A percentile compares a stretch with the other conserved stretches of the same genome.
phyloP scores from a whole-genome alignment of 306 rosid genomes.

The Macrotyloma uniflorum region DNA sequence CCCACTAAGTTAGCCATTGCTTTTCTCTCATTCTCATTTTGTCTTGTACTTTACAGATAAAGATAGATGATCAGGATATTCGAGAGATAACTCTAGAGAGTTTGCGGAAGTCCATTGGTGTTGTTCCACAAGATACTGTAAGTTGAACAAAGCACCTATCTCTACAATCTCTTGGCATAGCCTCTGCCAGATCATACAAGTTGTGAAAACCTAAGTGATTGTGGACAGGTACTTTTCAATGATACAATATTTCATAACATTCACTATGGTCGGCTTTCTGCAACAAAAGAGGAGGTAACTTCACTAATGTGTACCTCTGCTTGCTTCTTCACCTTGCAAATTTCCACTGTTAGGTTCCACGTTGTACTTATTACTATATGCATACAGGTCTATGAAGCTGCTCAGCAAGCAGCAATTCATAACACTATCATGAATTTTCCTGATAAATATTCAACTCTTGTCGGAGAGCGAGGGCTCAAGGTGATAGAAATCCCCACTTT shows the following conservation, averaged over 20 bases:
- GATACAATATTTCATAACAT: conserved; percentile 94
- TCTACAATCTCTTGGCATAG: conserved; percentile 14
- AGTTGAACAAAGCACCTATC: conserved; percentile 38
- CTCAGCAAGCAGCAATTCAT: conserved; percentile 89
- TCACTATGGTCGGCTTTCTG: conserved; percentile 87
- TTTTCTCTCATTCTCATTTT: conserved; percentile 17
- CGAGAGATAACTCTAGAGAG: conserved; percentile 81
- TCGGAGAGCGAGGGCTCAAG: conserved; percentile 99
- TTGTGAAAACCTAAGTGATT: conserved; percentile 43
- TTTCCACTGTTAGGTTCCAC: conserved; percentile 32
- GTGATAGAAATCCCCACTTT: conserved; percentile 48
- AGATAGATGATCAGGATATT: conserved; percentile 84
- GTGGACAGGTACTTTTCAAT: conserved; percentile 87
- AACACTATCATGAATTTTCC: conserved; percentile 92
- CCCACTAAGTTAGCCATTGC: background rate
- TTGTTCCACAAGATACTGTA: conserved; percentile 99
- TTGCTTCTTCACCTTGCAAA: conserved; percentile 29
- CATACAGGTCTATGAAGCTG: conserved; percentile 88
- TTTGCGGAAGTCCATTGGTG: conserved; percentile 82
- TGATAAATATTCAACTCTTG: conserved; percentile 76
- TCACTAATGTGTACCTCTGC: conserved; percentile 22
- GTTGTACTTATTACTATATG: conserved; percentile 32
- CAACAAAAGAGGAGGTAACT: conserved; percentile 85
- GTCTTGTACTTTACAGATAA: conserved; percentile 58
- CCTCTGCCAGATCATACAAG: conserved; percentile 26